Percentiles rank a stretch among this genome's conserved stretches.
These are phyloP conservation scores for Toxicodendron radicans DNA, from an alignment of 345 rosid species.

Conservation along the genomic window DNA sequence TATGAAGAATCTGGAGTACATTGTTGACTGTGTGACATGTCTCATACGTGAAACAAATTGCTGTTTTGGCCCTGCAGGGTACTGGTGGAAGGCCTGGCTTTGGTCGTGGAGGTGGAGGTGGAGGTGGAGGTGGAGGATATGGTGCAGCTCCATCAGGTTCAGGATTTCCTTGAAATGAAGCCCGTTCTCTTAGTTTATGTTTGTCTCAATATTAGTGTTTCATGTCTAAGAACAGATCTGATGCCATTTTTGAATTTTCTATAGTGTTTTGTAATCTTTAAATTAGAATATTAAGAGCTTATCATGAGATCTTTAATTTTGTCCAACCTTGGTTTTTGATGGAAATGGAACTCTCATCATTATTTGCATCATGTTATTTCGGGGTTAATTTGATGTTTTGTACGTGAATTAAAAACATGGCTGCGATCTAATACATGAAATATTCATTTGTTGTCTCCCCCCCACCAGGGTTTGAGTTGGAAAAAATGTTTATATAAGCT, in stretches of 20 bases:
- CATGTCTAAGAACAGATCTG: neutral
- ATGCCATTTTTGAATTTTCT: conserved; percentile 9
- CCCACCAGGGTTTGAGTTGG: no score
- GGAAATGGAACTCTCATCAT: neutral
- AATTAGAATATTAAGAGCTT: conserved; percentile 6
- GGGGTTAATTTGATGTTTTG: neutral
- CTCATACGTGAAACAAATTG: neutral
- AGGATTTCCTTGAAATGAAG: conserved; percentile 43
- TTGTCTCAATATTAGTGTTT: conserved; percentile 9
- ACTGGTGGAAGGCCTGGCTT: conserved; percentile 69
- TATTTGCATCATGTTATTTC: neutral
- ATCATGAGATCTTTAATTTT: conserved; percentile 18
- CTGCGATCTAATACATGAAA: neutral
- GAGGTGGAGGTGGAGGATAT: conserved; percentile 63
- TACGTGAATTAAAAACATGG: neutral
- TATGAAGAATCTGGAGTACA: neutral
- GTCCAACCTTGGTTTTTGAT: neutral
- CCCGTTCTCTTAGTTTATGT: neutral
- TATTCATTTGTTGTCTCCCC: no score
- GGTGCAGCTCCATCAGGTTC: conserved; percentile 53
- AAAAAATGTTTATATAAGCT: no score
- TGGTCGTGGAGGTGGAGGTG: conserved; percentile 85
- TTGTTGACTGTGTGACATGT: no score
- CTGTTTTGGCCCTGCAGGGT: conserved; percentile 34
- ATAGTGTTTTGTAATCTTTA: conserved; percentile 4